Evolutionary conservation across 2,329 filamentous ascomycete species (phyloP).

Genomic region (Juglanconis oblonga): DNA sequence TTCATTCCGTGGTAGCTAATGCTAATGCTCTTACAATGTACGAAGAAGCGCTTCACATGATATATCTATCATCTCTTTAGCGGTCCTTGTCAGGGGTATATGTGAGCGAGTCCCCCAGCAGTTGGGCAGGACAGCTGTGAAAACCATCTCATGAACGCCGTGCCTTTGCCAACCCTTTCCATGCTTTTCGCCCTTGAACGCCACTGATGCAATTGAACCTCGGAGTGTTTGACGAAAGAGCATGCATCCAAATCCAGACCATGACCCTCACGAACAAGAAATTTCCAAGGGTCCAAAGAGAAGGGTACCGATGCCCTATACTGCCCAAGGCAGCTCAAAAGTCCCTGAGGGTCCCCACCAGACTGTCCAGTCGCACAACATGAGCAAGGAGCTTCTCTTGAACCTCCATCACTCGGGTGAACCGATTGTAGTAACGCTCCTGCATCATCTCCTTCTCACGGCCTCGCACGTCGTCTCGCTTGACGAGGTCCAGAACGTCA

Average conservation of each 20-base stretch:
- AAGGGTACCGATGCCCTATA: not conserved
- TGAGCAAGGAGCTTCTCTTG: conserved; percentile 75
- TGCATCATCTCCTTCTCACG: conserved; percentile 79
- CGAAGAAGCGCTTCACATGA: conserved; percentile 12
- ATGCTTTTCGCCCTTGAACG: conserved; percentile 18
- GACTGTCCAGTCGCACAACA: conserved; percentile 76
- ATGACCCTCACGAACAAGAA: not conserved
- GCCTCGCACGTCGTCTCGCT: conserved; percentile 81
- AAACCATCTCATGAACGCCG: conserved; percentile 14
- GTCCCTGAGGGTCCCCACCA: conserved; percentile 80
- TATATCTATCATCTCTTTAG: conserved; percentile 21
- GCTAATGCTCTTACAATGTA: conserved; percentile 10
- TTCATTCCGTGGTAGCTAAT: conserved; percentile 10
- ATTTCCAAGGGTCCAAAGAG: not conserved
- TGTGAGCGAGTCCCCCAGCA: conserved; percentile 9
- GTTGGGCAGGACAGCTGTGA: conserved; percentile 8
- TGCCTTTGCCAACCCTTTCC: conserved; percentile 8
- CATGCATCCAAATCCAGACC: conserved; percentile 1
- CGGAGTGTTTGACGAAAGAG: not conserved
- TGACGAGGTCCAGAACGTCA: conserved; percentile 74
- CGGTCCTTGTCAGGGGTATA: conserved; percentile 14
- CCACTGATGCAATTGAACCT: conserved; percentile 23
- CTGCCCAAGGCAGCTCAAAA: conserved; percentile 44
- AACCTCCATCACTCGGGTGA: conserved; percentile 50
- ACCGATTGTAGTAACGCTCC: conserved; percentile 65